Evolutionary conservation across 2,329 filamentous ascomycete species (phyloP).

Genomic region (Aspergillus awamori): DNA sequence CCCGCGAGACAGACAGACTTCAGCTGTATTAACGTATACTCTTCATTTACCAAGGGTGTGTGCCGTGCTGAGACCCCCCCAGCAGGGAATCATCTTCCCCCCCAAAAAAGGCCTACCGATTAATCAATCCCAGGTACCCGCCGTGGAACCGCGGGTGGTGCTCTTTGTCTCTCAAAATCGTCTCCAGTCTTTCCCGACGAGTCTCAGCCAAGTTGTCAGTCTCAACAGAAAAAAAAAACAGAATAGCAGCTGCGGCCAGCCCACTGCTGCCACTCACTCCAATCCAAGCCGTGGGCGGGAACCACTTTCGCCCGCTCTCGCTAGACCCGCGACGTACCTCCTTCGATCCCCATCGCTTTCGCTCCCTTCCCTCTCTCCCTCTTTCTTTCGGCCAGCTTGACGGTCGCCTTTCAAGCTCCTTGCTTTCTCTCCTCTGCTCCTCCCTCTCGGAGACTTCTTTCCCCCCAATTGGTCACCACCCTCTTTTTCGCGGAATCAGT

Average conservation of each 20-base stretch:
- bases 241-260: no score
- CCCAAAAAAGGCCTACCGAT: background rate
- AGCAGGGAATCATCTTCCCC: background rate
- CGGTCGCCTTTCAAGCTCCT: slow-evolving; percentile 9
- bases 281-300: slow-evolving; percentile 7
- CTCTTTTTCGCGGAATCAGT: slow-evolving; percentile 1
- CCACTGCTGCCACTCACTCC: background rate
- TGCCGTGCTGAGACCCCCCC: background rate
- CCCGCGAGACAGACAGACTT: background rate
- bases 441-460: slow-evolving; percentile 2
- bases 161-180: background rate
- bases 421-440: background rate
- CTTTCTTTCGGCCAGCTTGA: slow-evolving; percentile 12
- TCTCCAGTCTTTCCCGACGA: background rate
- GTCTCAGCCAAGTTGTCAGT: background rate
- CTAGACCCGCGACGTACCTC: slow-evolving; percentile 3
- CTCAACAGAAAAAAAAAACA: background rate
- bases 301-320: slow-evolving; percentile 12
- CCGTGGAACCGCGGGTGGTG: slow-evolving; percentile 9
- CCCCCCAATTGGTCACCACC: slow-evolving; percentile 9
- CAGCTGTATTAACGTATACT: background rate
- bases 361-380: slow-evolving; percentile 8
- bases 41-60: no score
- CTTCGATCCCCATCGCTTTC: background rate
- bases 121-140: slow-evolving; percentile 8